A percentile compares a stretch with the other conserved stretches of the same genome.
These are phyloP conservation scores for Aspergillus wentii DNA, from an alignment of 495 filamentous ascomycete genomes.

Conservation along the genomic window DNA sequence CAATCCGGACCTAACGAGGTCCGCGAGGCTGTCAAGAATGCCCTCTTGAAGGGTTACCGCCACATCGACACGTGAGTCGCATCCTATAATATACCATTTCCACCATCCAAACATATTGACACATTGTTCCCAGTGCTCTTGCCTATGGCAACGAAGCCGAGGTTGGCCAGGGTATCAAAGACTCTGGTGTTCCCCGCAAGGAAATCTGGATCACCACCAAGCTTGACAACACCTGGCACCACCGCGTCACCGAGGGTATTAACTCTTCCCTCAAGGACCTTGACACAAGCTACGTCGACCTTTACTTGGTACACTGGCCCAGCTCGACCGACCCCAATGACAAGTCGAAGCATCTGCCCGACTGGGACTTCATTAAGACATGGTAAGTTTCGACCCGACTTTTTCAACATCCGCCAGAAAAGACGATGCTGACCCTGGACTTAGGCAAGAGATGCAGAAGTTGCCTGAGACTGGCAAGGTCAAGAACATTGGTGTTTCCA, in stretches of 20 bases:
- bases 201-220: constrained; percentile 75
- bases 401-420: too few species aligned
- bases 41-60: constrained; percentile 66
- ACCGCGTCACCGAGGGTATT: constrained; percentile 20
- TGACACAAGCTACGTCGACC: constrained; percentile 62
- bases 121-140: constrained; percentile 47
- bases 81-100: constrained; percentile 9
- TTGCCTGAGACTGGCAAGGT: constrained; percentile 74
- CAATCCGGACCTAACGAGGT: constrained; percentile 62
- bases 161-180: constrained; percentile 56
- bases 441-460: constrained; percentile 72
- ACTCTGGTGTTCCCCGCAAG: constrained; percentile 52
- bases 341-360: constrained; percentile 50
- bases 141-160: constrained; percentile 81
- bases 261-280: constrained; percentile 50
- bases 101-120: constrained; percentile 19
- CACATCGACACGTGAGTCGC: constrained; percentile 58
- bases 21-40: constrained; percentile 68
- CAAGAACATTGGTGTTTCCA: constrained; percentile 64
- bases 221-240: constrained; percentile 42
- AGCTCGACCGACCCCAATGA: constrained; percentile 54
- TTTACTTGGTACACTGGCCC: constrained; percentile 71
- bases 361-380: constrained; percentile 80
- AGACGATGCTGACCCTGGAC: background rate
- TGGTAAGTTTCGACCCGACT: constrained; percentile 40